A percentile compares a stretch with the other conserved stretches of the same genome.
Evolutionary conservation across 306 rosid genomes (phyloP).

Genomic region (Echinosophora koreensis): DNA sequence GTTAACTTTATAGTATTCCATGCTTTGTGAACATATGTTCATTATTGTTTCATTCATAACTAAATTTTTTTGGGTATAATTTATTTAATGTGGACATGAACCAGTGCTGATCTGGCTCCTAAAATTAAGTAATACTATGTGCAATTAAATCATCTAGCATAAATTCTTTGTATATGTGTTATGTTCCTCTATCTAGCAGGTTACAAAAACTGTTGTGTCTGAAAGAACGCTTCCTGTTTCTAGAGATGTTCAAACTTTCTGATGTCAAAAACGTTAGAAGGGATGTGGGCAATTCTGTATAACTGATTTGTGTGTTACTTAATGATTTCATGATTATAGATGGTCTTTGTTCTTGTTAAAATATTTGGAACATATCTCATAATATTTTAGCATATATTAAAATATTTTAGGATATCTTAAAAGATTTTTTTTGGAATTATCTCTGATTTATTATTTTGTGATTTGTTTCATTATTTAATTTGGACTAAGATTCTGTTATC

Average conservation of each 20-base stretch:
- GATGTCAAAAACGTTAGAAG: not conserved
- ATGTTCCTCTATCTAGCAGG: conserved; percentile 32
- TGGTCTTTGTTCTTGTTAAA: too few relatives aligned
- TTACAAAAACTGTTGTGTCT: not conserved
- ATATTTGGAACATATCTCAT: too few relatives aligned
- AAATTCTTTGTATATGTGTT: not conserved
- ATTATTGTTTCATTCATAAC: not conserved
- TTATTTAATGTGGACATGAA: conserved; percentile 6
- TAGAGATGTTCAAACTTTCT: conserved; percentile 12
- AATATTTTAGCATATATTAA: too few relatives aligned
- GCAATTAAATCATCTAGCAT: not conserved
- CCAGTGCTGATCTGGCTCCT: not conserved
- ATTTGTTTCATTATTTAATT: too few relatives aligned
- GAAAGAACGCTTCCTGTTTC: not conserved
- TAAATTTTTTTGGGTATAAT: not conserved
- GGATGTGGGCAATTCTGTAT: not conserved
- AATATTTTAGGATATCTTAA: too few relatives aligned
- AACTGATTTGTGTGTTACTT: conserved; percentile 25
- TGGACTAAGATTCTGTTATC: too few relatives aligned
- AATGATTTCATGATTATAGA: conserved; percentile 16
- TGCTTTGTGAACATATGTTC: not conserved
- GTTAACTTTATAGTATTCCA: conserved; percentile 24
- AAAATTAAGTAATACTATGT: conserved; percentile 4
- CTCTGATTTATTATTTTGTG: too few relatives aligned
- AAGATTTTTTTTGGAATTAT: too few relatives aligned